Percentiles rank a stretch among this genome's conserved stretches.
Conservation (phyloP, 805 yeast species). For the Kazachstania viticola region DNA sequence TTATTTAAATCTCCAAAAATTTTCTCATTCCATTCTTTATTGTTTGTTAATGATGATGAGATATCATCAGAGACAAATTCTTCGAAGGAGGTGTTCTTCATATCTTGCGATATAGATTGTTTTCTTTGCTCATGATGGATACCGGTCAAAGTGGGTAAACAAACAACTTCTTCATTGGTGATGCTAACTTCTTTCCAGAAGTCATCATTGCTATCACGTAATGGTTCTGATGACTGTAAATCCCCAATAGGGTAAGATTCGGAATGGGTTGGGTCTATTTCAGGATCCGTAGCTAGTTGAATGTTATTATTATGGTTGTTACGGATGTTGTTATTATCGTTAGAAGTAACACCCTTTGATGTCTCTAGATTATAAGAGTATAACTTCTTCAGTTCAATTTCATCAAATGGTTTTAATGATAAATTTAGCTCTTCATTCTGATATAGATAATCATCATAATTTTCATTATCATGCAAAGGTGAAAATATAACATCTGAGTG, state of each 20-base stretch:
- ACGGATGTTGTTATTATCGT: background rate
- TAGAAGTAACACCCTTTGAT: background rate
- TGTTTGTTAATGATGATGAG: background rate
- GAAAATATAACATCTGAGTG: conserved; percentile 20
- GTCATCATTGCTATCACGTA: conserved; percentile 11
- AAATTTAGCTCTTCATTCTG: no score
- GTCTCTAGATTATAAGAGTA: background rate
- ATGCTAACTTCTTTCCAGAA: conserved; percentile 25
- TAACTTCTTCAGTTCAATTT: conserved; percentile 9
- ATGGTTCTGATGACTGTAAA: conserved; percentile 1
- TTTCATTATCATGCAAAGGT: conserved; percentile 16
- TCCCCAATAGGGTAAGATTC: background rate
- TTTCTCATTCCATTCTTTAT: conserved; percentile 3
- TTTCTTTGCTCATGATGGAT: conserved; percentile 1
- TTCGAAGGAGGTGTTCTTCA: conserved; percentile 8
- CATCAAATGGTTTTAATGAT: background rate
- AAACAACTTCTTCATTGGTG: conserved; percentile 18
- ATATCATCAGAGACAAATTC: conserved; percentile 12
- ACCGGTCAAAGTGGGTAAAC: conserved; percentile 1
- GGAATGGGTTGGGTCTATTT: background rate
- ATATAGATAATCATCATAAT: conserved; percentile 6
- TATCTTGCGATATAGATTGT: conserved; percentile 1
- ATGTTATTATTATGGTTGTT: background rate
- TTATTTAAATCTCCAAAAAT: conserved; percentile 7
- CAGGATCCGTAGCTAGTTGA: background rate